Evolutionary conservation across 1,139 yeast species (phyloP).

Genomic region (Diutina siamensis): DNA sequence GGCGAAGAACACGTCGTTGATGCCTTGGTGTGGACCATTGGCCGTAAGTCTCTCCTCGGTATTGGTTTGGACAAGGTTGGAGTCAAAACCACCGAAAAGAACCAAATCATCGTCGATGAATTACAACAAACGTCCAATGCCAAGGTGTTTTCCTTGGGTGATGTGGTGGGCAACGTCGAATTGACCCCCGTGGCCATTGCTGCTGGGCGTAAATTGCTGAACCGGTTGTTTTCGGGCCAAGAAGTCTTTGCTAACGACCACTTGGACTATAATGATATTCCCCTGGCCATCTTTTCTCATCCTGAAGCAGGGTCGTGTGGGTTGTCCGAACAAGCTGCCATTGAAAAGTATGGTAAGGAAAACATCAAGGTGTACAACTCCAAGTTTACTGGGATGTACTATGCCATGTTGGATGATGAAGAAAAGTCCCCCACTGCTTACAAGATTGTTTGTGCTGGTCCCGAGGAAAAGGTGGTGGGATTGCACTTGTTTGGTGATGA

Average conservation of each 20-base stretch:
- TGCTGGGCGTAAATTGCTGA: conserved; percentile 88
- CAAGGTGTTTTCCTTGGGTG: conserved; percentile 80
- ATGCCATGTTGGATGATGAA: conserved; percentile 57
- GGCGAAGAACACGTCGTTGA: conserved; percentile 61
- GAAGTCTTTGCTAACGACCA: conserved; percentile 52
- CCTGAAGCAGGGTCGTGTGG: conserved; percentile 98
- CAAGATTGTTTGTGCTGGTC: conserved; percentile 68
- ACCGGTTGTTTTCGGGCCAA: conserved; percentile 77
- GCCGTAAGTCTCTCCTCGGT: conserved; percentile 68
- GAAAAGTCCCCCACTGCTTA: conserved; percentile 84
- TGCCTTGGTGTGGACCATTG: conserved; percentile 83
- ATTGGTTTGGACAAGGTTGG: conserved; percentile 72
- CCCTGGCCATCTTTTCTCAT: conserved; percentile 89
- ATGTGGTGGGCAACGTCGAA: conserved; percentile 83
- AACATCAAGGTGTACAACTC: conserved; percentile 74
- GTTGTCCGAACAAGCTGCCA: conserved; percentile 66
- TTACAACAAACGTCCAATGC: conserved; percentile 71
- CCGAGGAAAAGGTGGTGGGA: conserved; percentile 89
- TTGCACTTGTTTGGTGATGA: conserved; percentile 85
- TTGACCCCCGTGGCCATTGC: conserved; percentile 98
- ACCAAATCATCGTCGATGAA: conserved; percentile 68
- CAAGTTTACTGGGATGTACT: conserved; percentile 83
- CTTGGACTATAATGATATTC: conserved; percentile 76
- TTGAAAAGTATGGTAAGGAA: conserved; percentile 66
- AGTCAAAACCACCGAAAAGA: conserved; percentile 44